Conservation (phyloP, 1,284 basidiomycete species). For the Irpex sp. region DNA sequence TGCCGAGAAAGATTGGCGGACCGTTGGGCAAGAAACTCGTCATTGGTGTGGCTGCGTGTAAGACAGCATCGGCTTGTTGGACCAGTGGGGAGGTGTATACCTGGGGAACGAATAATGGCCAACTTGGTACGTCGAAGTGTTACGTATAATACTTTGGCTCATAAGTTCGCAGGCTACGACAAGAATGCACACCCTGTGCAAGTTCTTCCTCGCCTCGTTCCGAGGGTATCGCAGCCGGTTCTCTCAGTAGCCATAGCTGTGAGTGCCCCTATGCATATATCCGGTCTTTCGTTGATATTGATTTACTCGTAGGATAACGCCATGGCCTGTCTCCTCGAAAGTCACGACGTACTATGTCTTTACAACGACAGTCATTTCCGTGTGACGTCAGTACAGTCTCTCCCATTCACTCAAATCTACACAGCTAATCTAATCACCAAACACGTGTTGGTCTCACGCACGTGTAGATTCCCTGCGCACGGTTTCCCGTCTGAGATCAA, state of each 20-base stretch:
- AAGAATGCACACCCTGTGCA: conserved; percentile 77
- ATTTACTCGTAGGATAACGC: conserved; percentile 62
- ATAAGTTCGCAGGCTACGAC: conserved; percentile 56
- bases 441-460: background rate
- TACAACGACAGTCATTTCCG: conserved; percentile 77
- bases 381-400: conserved; percentile 50
- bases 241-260: conserved; percentile 71
- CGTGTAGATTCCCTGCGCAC: conserved; percentile 60
- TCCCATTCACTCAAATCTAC: background rate
- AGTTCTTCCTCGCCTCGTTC: conserved; percentile 78
- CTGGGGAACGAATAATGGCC: conserved; percentile 95
- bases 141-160: background rate
- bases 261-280: conserved; percentile 19
- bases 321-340: conserved; percentile 75
- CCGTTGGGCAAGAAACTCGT: conserved; percentile 77
- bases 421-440: conserved; percentile 11
- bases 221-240: conserved; percentile 72
- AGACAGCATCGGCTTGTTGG: conserved; percentile 89
- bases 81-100: conserved; percentile 85
- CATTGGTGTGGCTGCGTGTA: conserved; percentile 83
- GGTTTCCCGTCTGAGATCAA: conserved; percentile 71
- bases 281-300: conserved; percentile 1
- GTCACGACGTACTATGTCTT: conserved; percentile 79
- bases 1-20: conserved; percentile 75
- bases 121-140: conserved; percentile 60